phyloP scores from a whole-genome alignment of 495 filamentous ascomycete species.

The Hypoxylon fragiforme region DNA sequence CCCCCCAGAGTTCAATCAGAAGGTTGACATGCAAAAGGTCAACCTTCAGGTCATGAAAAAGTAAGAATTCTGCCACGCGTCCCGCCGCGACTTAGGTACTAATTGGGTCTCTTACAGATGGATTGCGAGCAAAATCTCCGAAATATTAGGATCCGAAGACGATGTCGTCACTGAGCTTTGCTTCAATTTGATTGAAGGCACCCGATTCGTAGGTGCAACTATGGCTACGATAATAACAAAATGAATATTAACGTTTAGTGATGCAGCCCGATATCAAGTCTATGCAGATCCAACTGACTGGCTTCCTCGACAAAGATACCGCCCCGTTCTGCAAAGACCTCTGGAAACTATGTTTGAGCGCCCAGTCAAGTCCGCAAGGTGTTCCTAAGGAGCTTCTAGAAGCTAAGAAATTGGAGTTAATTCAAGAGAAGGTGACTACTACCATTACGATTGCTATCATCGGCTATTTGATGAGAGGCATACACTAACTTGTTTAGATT shows the following conservation, averaged over 20 bases:
- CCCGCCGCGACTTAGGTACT: slow-evolving; percentile 11
- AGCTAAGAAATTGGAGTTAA: slow-evolving; percentile 91
- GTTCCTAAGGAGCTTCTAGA: slow-evolving; percentile 94
- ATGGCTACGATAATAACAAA: slow-evolving; percentile 4
- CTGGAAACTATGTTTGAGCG: slow-evolving; percentile 88
- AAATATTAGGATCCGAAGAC: slow-evolving; percentile 87
- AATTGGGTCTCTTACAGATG: slow-evolving; percentile 64
- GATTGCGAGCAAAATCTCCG: slow-evolving; percentile 85
- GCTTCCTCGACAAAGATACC: slow-evolving; percentile 93
- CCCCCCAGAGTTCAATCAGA: slow-evolving; percentile 87
- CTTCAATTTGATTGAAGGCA: slow-evolving; percentile 82
- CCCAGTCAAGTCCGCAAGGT: slow-evolving; percentile 82
- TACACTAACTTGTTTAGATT: slow-evolving; percentile 57
- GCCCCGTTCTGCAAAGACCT: slow-evolving; percentile 89
- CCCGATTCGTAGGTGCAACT: slow-evolving; percentile 69
- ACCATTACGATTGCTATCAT: neutral
- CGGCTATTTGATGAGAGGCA: neutral
- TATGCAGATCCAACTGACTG: slow-evolving; percentile 89
- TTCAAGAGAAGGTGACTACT: slow-evolving; percentile 79
- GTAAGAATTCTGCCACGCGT: slow-evolving; percentile 50
- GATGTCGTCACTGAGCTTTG: slow-evolving; percentile 93
- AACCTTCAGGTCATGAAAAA: slow-evolving; percentile 98
- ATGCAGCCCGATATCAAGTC: slow-evolving; percentile 89
- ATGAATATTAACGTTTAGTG: slow-evolving; percentile 16
- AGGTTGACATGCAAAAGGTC: slow-evolving; percentile 97